Conservation (phyloP, 768 basidiomycete genomes). For the Hericium erinaceus region DNA sequence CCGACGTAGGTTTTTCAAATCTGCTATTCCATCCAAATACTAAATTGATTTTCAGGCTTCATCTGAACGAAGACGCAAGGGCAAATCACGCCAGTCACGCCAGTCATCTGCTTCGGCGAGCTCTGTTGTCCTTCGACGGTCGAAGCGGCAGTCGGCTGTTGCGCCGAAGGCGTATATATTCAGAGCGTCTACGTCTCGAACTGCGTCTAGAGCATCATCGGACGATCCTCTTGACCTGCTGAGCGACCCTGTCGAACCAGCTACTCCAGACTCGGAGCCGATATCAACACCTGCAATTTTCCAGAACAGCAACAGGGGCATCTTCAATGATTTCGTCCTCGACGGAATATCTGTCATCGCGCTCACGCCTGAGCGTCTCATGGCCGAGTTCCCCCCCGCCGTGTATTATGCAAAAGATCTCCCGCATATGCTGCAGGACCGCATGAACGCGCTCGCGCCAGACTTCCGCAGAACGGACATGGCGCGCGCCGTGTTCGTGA, state of each 20-base stretch:
- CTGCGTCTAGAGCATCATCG: background rate
- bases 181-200: background rate
- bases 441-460: conserved; percentile 44
- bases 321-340: background rate
- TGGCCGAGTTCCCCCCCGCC: conserved; percentile 15
- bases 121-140: background rate
- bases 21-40: background rate
- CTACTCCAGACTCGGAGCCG: background rate
- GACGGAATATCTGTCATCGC: conserved; percentile 4
- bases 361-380: conserved; percentile 7
- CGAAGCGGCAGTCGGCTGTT: background rate
- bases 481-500: conserved; percentile 50
- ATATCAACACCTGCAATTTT: background rate
- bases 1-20: background rate
- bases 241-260: background rate
- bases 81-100: background rate
- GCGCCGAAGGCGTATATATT: background rate
- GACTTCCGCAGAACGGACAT: conserved; percentile 31
- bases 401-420: conserved; percentile 37
- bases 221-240: background rate
- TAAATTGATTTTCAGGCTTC: too few relatives aligned
- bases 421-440: conserved; percentile 56
- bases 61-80: background rate
- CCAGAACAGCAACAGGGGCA: background rate
- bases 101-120: background rate